These are phyloP conservation scores for Boletellus deceptivus DNA, from an alignment of 1,284 basidiomycete genomes.

Conservation along the genomic window DNA sequence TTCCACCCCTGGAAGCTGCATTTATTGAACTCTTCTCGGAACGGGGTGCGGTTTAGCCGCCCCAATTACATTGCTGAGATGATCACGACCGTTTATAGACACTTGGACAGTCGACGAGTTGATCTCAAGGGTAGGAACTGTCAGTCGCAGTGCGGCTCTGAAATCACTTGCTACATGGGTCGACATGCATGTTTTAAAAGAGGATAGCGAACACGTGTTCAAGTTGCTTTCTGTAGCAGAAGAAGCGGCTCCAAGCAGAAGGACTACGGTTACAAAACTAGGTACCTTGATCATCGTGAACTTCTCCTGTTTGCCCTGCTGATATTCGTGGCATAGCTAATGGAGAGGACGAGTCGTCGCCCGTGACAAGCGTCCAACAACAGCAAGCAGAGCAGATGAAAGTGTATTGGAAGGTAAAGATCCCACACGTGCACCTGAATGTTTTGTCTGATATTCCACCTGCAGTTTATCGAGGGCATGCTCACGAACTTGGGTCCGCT, in stretches of 20 bases:
- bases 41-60: conserved; percentile 43
- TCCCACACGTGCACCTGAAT: background rate
- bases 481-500: conserved; percentile 78
- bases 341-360: conserved; percentile 45
- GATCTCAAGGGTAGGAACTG: conserved; percentile 56
- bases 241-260: conserved; percentile 29
- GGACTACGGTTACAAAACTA: conserved; percentile 26
- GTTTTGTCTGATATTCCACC: conserved; percentile 6
- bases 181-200: conserved; percentile 75
- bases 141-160: conserved; percentile 61
- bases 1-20: conserved; percentile 84
- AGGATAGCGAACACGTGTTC: conserved; percentile 58
- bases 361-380: conserved; percentile 61
- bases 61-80: background rate
- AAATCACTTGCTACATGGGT: conserved; percentile 84
- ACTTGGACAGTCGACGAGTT: conserved; percentile 70
- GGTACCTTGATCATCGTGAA: conserved; percentile 30
- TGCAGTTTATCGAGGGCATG: conserved; percentile 81
- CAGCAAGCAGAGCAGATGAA: conserved; percentile 83
- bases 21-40: conserved; percentile 84
- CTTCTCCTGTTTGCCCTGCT: background rate
- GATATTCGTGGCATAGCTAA: conserved; percentile 18
- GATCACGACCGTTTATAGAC: conserved; percentile 40
- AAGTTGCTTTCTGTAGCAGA: conserved; percentile 63
- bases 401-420: conserved; percentile 77